Evolutionary conservation across 495 filamentous ascomycete genomes (phyloP).

Genomic region (Chaetomidium leptoderma): DNA sequence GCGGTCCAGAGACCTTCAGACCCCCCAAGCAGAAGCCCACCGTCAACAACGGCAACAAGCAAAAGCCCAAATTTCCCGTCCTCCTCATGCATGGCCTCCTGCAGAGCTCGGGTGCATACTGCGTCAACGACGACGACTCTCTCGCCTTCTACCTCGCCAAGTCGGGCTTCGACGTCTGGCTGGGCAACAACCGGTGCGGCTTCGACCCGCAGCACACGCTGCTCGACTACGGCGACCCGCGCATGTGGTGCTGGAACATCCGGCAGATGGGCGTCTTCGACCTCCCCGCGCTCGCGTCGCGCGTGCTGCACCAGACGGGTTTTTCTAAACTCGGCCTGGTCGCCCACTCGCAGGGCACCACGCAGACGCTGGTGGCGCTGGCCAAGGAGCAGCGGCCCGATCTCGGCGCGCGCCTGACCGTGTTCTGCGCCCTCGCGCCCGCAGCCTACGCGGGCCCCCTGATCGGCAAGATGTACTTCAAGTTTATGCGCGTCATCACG

Average conservation of each 20-base stretch:
- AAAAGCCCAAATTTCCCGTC: conserved; percentile 73
- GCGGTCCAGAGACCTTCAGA: conserved; percentile 41
- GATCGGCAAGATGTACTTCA: conserved; percentile 83
- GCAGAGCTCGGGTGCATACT: conserved; percentile 84
- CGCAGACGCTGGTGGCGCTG: conserved; percentile 82
- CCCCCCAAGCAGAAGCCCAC: conserved; percentile 7
- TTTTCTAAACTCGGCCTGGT: conserved; percentile 81
- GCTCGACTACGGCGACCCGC: conserved; percentile 68
- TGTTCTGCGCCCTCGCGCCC: conserved; percentile 90
- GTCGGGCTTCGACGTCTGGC: conserved; percentile 92
- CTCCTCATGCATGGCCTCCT: conserved; percentile 85
- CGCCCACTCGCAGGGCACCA: conserved; percentile 88
- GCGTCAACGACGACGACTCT: conserved; percentile 83
- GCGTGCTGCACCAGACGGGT: conserved; percentile 75
- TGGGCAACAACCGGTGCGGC: conserved; percentile 92
- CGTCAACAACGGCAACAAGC: conserved; percentile 22
- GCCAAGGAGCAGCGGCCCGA: conserved; percentile 91
- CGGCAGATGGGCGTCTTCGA: conserved; percentile 90
- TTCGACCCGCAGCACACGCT: conserved; percentile 70
- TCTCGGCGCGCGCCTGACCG: conserved; percentile 74
- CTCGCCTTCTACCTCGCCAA: conserved; percentile 91
- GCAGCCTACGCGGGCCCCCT: conserved; percentile 88
- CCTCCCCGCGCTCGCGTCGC: conserved; percentile 79
- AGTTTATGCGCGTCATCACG: conserved; percentile 80
- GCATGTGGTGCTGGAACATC: conserved; percentile 98